A percentile compares a stretch with the other conserved stretches of the same genome.
These are phyloP conservation scores for Crithidia fasciculata DNA, from an alignment of 208 protist genomes.

Conservation along the genomic window DNA sequence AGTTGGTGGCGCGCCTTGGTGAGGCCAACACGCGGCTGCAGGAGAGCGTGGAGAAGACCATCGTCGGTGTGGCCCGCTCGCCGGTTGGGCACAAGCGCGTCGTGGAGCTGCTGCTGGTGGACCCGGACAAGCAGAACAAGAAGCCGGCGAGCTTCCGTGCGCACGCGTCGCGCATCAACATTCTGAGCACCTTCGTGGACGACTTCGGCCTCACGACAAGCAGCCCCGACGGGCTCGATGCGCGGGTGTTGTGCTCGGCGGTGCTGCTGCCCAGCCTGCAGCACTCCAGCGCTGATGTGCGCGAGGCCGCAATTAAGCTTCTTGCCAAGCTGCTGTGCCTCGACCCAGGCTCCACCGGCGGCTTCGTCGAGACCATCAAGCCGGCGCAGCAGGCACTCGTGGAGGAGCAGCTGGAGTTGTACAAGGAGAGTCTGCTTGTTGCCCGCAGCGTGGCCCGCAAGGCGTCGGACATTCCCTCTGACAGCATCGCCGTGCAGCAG, in stretches of 20 bases:
- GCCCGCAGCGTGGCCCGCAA: constrained; percentile 4
- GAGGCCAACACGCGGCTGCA: constrained; percentile 82
- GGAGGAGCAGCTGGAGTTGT: constrained; percentile 66
- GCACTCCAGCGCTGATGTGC: constrained; percentile 81
- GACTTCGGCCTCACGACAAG: constrained; percentile 56
- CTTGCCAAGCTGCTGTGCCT: constrained; percentile 70
- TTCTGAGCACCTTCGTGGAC: constrained; percentile 79
- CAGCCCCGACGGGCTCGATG: constrained; percentile 52
- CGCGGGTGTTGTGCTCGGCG: constrained; percentile 47
- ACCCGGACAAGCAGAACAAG: constrained; percentile 72
- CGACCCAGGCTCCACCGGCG: constrained; percentile 28
- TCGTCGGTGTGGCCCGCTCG: constrained; percentile 58
- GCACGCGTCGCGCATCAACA: constrained; percentile 68
- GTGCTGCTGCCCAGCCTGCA: constrained; percentile 74
- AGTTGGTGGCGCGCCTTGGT: constrained; percentile 67
- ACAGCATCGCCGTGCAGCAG: constrained; percentile 20
- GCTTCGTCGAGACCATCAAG: constrained; percentile 67
- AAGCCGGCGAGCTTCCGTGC: constrained; percentile 56
- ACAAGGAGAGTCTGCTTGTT: constrained; percentile 24
- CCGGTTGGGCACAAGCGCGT: constrained; percentile 62
- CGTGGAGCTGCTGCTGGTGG: constrained; percentile 50
- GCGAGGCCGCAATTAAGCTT: constrained; percentile 71
- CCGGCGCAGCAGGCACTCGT: constrained; percentile 75
- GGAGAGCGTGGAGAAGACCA: constrained; percentile 55
- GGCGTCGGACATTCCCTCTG: constrained; percentile 17